Percentiles rank a stretch among this genome's conserved stretches.
phyloP scores from a whole-genome alignment of 139 green algal genomes.

The Micromonas pusilla region DNA sequence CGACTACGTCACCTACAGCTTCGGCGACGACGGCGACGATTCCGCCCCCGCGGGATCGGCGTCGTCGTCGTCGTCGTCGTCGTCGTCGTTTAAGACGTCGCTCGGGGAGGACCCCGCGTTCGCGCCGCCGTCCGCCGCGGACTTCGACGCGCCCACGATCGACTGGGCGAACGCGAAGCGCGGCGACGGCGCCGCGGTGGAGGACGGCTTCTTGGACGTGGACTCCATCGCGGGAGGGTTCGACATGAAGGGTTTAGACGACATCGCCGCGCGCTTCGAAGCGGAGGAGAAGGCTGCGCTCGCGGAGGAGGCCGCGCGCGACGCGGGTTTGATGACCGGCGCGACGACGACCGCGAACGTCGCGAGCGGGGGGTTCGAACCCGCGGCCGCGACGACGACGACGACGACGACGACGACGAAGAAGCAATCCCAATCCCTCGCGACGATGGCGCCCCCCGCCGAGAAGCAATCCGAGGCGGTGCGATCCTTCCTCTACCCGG shows the following conservation, averaged over 20 bases:
- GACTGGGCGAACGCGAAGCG: too few relatives aligned
- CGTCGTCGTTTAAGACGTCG: slow-evolving; percentile 17
- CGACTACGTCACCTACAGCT: too few relatives aligned
- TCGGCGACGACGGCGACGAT: too few relatives aligned
- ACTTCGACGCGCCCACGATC: too few relatives aligned
- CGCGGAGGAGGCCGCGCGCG: too few relatives aligned
- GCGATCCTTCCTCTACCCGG: slow-evolving; percentile 64
- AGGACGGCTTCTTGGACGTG: background rate
- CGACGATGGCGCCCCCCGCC: background rate
- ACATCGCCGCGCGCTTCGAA: background rate
- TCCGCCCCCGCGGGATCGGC: too few relatives aligned
- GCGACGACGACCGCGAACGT: too few relatives aligned
- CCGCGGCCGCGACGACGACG: background rate
- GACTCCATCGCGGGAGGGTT: background rate
- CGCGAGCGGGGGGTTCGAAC: background rate
- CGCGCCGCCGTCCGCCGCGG: too few relatives aligned
- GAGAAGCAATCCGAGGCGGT: slow-evolving; percentile 16
- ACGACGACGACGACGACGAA: background rate
- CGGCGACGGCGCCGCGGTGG: background rate
- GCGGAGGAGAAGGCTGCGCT: background rate
- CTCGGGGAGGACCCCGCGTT: background rate
- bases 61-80: too few relatives aligned
- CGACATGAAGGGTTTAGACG: background rate
- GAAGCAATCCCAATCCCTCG: background rate
- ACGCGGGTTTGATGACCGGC: too few relatives aligned